phyloP scores from a whole-genome alignment of 495 filamentous ascomycete species.

The Neurospora sp. region DNA sequence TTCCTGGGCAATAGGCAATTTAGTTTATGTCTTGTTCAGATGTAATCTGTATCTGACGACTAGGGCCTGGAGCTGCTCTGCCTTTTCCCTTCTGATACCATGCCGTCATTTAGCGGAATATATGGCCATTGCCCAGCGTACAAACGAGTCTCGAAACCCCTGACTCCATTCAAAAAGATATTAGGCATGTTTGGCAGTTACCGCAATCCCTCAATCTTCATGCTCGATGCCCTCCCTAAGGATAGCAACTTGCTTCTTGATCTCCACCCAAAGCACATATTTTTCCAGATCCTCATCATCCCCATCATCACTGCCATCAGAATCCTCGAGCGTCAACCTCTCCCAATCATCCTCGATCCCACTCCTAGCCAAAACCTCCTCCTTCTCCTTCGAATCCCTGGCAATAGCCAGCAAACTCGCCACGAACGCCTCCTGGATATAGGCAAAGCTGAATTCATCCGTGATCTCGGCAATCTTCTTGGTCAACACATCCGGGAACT shows the following conservation, averaged over 20 bases:
- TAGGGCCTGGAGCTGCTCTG: too few species aligned
- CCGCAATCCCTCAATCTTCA: background rate
- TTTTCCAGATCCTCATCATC: constrained; percentile 32
- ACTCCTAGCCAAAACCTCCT: background rate
- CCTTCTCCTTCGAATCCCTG: constrained; percentile 9
- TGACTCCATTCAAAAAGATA: too few species aligned
- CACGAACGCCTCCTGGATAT: constrained; percentile 56
- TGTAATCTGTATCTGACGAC: too few species aligned
- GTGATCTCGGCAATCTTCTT: constrained; percentile 48
- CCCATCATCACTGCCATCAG: constrained; percentile 7
- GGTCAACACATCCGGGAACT: constrained; percentile 46
- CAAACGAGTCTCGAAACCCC: too few species aligned
- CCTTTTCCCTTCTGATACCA: too few species aligned
- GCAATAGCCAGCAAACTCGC: constrained; percentile 46
- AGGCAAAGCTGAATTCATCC: constrained; percentile 53
- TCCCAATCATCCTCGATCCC: constrained; percentile 13
- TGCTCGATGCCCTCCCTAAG: constrained; percentile 46
- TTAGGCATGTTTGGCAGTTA: too few species aligned
- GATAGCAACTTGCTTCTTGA: constrained; percentile 46
- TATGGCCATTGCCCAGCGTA: too few species aligned
- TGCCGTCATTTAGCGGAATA: too few species aligned
- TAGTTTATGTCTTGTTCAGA: too few species aligned
- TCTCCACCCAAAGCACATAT: constrained; percentile 41
- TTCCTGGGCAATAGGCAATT: too few species aligned
- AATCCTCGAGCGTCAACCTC: background rate